Evolutionary conservation across 176 grass and related monocot species (phyloP), one percentile per base, ranked within the genome.

Genomic region (Luzula sylvatica): DNA sequence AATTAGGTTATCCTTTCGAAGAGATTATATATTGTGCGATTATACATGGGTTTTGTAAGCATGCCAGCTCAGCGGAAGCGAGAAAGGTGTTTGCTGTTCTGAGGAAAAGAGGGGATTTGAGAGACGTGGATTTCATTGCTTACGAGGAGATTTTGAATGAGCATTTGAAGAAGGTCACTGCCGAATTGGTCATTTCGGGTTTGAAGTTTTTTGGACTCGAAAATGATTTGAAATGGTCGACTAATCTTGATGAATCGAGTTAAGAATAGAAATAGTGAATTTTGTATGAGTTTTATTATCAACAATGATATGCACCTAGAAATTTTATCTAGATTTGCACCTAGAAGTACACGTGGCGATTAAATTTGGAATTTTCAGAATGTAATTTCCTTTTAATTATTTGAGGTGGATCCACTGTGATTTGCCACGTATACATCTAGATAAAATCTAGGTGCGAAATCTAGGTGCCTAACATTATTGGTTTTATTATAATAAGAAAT

Each of bases 31-130:
- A 82, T 53, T 82, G 77, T 76, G 61, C 90, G 55, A 71, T 86
- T 52, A 95, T 95, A 18, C 66, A 82, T 88, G 90, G 84, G 29
- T 95, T 88, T 75, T 95, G 84, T 69, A 86, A 86, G 67, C 79
- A 88, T 67, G 90, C 90, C 43, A 95, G 70, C 72, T 88, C 90
- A 52, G 67, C 50, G 67, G 77, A 88, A 64, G 90, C 80, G 8
- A 80, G 80, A 60, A 75, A 79, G 40, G 84, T 95, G 23, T 76
- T 88, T 26, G 27, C 73, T 54, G 65, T 65, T 58, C 75, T 95
- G 76, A 80, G 53, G 78, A 77, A 86, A 57, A 69, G 59, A 20
- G 69, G 62, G 50, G 65, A 82, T 58, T 65, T 95, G 50, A 70
- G 76, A 15, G 83, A 88, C 55, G 70, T 80, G 30, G 78, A 76